These are phyloP conservation scores for Phytopythium ostracodes DNA, from an alignment of 352 stramenopile species.

Conservation along the genomic window DNA sequence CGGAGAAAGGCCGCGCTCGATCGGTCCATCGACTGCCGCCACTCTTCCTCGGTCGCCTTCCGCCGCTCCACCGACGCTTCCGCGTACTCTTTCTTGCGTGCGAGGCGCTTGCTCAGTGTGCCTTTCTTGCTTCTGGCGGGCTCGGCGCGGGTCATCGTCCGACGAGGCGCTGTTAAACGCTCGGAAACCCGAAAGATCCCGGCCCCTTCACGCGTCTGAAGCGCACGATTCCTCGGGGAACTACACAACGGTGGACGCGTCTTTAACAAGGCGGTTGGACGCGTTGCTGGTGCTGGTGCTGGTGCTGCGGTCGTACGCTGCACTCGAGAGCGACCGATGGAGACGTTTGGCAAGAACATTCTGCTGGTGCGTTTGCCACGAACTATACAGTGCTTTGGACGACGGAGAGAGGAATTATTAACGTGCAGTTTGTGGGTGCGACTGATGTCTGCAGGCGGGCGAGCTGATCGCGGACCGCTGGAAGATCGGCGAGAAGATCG, in stretches of 20 bases:
- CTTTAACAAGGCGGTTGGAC: too few relatives aligned
- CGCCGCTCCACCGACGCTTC: background rate
- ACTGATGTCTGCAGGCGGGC: conserved; percentile 36
- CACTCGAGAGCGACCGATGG: background rate
- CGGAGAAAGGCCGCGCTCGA: background rate
- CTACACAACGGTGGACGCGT: too few relatives aligned
- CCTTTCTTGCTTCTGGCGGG: too few relatives aligned
- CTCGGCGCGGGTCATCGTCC: too few relatives aligned
- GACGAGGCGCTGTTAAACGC: background rate
- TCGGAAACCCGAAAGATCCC: background rate
- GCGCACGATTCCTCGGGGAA: too few relatives aligned
- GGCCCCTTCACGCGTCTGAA: too few relatives aligned
- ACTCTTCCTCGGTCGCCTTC: too few relatives aligned
- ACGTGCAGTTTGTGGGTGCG: background rate
- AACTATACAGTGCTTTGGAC: too few relatives aligned
- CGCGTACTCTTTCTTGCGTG: background rate
- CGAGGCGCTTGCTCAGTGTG: background rate
- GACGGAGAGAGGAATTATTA: background rate
- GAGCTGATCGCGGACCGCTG: conserved; percentile 81
- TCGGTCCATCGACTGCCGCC: background rate
- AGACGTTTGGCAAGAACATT: conserved; percentile 62
- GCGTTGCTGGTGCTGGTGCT: background rate
- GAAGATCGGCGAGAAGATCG: conserved; percentile 87
- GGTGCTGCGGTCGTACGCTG: background rate
- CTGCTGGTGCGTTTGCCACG: conserved; percentile 39